A percentile compares a stretch with the other conserved stretches of the same genome.
phyloP scores from a whole-genome alignment of 2,329 filamentous ascomycete genomes.

The Monascus ruber region DNA sequence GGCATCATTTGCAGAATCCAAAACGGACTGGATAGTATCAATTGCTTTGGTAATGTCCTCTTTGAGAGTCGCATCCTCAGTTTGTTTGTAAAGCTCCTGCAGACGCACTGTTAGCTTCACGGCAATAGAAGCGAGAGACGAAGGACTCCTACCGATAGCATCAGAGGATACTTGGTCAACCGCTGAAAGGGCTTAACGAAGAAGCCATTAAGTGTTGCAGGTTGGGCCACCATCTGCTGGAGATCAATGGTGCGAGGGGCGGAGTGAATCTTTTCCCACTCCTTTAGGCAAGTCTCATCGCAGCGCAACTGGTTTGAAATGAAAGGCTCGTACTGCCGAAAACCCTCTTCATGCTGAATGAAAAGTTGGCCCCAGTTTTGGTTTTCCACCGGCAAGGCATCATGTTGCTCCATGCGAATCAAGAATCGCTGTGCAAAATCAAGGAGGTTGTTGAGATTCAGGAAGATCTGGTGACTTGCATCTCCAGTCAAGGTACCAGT shows the following conservation, averaged over 20 bases:
- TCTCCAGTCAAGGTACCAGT: slow-evolving; percentile 82
- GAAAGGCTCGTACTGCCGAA: slow-evolving; percentile 90
- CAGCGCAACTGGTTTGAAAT: slow-evolving; percentile 94
- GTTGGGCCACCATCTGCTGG: slow-evolving; percentile 68
- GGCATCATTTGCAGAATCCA: slow-evolving; percentile 78
- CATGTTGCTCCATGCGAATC: slow-evolving; percentile 91
- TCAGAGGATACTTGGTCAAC: slow-evolving; percentile 82
- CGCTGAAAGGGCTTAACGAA: slow-evolving; percentile 94
- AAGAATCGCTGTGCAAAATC: slow-evolving; percentile 93
- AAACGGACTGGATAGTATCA: slow-evolving; percentile 66
- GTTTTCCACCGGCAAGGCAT: slow-evolving; percentile 60
- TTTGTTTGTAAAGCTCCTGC: slow-evolving; percentile 78
- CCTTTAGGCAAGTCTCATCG: slow-evolving; percentile 67
- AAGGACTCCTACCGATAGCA: slow-evolving; percentile 56
- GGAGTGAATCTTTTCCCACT: slow-evolving; percentile 74
- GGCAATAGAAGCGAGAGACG: not conserved
- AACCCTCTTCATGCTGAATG: slow-evolving; percentile 69
- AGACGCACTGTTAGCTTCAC: slow-evolving; percentile 1
- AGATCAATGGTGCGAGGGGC: slow-evolving; percentile 55
- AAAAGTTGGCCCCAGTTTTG: slow-evolving; percentile 97
- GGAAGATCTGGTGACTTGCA: slow-evolving; percentile 83
- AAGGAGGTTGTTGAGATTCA: slow-evolving; percentile 88
- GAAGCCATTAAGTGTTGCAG: slow-evolving; percentile 81
- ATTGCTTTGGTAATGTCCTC: slow-evolving; percentile 66
- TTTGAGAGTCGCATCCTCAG: slow-evolving; percentile 57